These are phyloP conservation scores for Zygosaccharomyces gambellarensis DNA, from an alignment of 805 yeast species.

Conservation along the genomic window DNA sequence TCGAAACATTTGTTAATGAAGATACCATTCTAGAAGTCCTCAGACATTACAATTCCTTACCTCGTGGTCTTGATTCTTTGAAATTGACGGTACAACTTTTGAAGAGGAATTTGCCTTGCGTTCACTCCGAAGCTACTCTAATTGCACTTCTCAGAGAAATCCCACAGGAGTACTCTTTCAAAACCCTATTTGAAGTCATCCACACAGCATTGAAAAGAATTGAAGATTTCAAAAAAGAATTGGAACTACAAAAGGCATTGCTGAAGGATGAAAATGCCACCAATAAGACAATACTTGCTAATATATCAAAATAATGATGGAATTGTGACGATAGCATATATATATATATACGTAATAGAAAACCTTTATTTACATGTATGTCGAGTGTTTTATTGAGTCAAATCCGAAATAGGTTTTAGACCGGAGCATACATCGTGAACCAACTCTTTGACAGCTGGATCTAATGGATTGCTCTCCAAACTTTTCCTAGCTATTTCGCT, in stretches of 20 bases:
- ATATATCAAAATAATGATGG: not conserved
- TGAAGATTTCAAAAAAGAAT: conserved; percentile 7
- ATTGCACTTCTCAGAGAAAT: conserved; percentile 14
- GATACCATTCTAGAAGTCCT: conserved; percentile 18
- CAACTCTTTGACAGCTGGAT: conserved; percentile 15
- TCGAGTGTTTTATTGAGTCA: conserved; percentile 8
- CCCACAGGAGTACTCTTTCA: conserved; percentile 18
- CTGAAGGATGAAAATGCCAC: conserved; percentile 17
- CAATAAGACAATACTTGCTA: not conserved
- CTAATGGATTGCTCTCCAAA: conserved; percentile 21
- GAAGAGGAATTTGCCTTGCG: conserved; percentile 15
- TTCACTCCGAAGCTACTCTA: conserved; percentile 10
- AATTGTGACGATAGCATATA: not conserved
- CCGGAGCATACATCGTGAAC: conserved; percentile 32
- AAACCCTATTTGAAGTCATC: conserved; percentile 15
- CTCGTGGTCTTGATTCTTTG: conserved; percentile 7
- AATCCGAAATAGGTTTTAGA: conserved; percentile 25
- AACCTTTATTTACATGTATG: conserved; percentile 4
- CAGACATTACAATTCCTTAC: conserved; percentile 15
- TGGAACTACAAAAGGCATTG: conserved; percentile 22
- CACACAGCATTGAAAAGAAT: conserved; percentile 12
- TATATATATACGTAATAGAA: conserved; percentile 1
- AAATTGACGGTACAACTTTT: conserved; percentile 17
- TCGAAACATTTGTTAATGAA: conserved; percentile 17
- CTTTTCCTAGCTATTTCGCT: conserved; percentile 24